Base-by-base conservation (phyloP, 805 yeast species). In the Wilhelminamyces savonicus region DNA sequence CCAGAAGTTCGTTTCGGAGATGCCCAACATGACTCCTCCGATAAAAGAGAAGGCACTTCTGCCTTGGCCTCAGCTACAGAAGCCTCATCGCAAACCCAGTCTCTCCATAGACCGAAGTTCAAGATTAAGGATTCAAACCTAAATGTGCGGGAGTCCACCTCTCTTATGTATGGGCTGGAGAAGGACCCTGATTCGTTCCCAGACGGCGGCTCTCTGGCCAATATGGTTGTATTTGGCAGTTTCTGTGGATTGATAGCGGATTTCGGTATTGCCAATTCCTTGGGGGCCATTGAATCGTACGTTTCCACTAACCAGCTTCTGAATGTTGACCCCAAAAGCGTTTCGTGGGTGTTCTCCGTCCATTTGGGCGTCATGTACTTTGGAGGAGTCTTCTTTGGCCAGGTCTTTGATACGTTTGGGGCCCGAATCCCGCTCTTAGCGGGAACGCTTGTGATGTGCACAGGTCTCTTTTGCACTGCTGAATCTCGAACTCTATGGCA, bases 321-420 rank as follows among this genome's bases (percentile, higher is more conserved):
- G 17, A n/a, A 12, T 24, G 17, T 21, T 15, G 13, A 16, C 13
- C 41, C 31, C 22, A 35, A 41, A 22, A 40, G 34, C n/a, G 40
- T 43, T 3, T 44, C 49, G 19, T 46, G 48, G 51, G 31, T 46
- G 6, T 46, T 46, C 24, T 42, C 49, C 5, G 23, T 43, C 21
- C 42, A 39, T 24, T 30, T 46, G 21, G 46, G 43, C 18, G 35
- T 42, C 23, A 35, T 40, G 42, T 45, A 31, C 29, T 33, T 43
- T 21, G 43, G 48, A 11, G 51, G 48, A 4, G 51, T 69, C 26
- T 47, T 69, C 24, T 59, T 66, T 5, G 76, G 77, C 2, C 56
- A 61, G 3, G 48, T 67, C 12, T 69, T 70, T 40, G 77, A 71
- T 33, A 48, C 52, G 17, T 59, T 51, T 35, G 77, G 77, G 5